Base-by-base conservation (phyloP, 371 early-diverging fungal genomes). In the Choanephora cucurbitarum region DNA sequence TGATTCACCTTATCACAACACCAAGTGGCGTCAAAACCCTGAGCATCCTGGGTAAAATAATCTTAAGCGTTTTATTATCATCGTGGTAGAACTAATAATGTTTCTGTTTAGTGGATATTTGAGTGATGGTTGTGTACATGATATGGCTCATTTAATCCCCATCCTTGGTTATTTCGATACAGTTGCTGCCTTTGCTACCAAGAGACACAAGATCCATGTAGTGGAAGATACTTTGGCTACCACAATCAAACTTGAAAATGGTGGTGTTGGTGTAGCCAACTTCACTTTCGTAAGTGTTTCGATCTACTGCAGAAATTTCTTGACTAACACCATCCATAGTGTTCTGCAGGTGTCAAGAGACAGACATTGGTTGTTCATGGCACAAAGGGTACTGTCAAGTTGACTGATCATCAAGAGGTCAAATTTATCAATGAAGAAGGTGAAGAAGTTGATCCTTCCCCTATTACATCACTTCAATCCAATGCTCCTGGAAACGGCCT, bases 121-220 rank as follows among this genome's bases (percentile, higher is more conserved):
- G 13, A 75, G 75, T 52, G 79, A 79, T 58, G 79, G 79, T 8
- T 70, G 76, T 55, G 79, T 79, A 6, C 79, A 79, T 52, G 74
- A 79, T 44, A 64, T 79, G 68, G 72, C 72, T n/a, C 75, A 75
- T 45, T 52, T 79, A 31, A 44, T 74, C 5, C 72, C 70, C 23
- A 70, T 76, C n/a, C 49, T 79, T 9, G 79, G 79, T 17, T 37
- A 57, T 15, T 69, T 79, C 41, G 56, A 66, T 7, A 53, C 64
- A 42, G 76, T 79, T 17, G 60, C 55, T 52, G 74, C 76, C 5
- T 72, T 79, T 60, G 63, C 76, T n/a, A 70, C 72, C 9, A 58
- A 67, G 51, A 64, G 64, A 45, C 58, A 79, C 19, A 62, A 45
- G 4, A 64, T 73, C 21, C 76, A 73, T 55, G 74, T 55, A 9